A percentile compares a stretch with the other conserved stretches of the same genome.
Evolutionary conservation across 352 stramenopile species (phyloP).

Genomic region (Blastocystis hominis): DNA sequence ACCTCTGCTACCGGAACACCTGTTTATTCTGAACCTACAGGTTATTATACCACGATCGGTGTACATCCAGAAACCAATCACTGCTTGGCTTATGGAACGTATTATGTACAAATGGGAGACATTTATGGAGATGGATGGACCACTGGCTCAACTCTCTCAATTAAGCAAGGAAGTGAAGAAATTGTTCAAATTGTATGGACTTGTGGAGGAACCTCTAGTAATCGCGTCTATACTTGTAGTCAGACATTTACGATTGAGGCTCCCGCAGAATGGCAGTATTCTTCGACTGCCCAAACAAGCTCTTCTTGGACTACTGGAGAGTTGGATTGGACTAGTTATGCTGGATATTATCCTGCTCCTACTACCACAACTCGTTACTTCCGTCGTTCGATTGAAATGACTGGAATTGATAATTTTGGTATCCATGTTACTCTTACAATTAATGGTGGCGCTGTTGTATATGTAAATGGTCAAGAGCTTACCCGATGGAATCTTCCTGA

Average conservation of each 20-base stretch:
- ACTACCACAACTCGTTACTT: conserved; percentile 53
- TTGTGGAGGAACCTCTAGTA: no score
- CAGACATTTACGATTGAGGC: not conserved
- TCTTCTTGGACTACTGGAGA: conserved; percentile 11
- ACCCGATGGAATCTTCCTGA: no score
- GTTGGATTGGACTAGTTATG: not conserved
- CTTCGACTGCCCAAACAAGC: not conserved
- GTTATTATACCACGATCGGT: not conserved
- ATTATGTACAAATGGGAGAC: not conserved
- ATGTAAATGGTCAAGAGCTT: no score
- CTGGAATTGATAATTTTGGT: not conserved
- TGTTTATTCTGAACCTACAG: not conserved
- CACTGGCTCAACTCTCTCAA: not conserved
- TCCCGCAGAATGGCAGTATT: conserved; percentile 12
- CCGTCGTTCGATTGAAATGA: not conserved
- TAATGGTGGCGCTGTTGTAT: conserved; percentile 31
- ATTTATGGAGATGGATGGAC: not conserved
- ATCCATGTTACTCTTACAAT: conserved; percentile 12
- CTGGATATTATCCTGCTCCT: not conserved
- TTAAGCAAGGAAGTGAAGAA: not conserved
- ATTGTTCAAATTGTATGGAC: not conserved
- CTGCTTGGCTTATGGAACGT: not conserved
- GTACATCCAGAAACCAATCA: not conserved
- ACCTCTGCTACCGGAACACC: not conserved
- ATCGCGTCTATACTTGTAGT: not conserved